Base-by-base conservation (phyloP, 2,329 filamentous ascomycete species). In the Aureobasidium sp. region DNA sequence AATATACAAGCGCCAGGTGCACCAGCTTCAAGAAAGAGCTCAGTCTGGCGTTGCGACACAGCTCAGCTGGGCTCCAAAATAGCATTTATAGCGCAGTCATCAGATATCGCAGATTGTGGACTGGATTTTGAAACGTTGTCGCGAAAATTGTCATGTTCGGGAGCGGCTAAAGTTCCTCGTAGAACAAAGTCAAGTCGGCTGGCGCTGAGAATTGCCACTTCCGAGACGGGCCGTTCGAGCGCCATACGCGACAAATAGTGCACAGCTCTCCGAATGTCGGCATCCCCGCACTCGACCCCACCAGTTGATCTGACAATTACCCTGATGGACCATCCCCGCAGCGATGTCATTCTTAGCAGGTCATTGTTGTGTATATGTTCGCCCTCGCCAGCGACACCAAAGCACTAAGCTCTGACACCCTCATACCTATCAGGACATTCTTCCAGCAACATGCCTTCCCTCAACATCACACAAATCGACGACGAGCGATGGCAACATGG, bases 381-480 rank as follows among this genome's bases (percentile, higher is more conserved):
- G 27, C 27, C 4, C 4, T 50, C 27, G 47, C 47, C 47, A 8
- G 47, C 23, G 15, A 27, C 15, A 15, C 6, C 43, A 50, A 27
- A 50, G 16, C 13, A 7, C 33, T 13, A 36, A 36, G 7, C 7
- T 36, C 33, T 13, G 7, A 8, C 33, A 8, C 33, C 33, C 33
- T 13, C 47, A 50, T 5, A 8, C 15, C 20, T 3, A 50, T 25
- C 25, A 10, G 15, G 38, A 40, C 13, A 10, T 40, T 40, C 38
- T 16, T 16, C 15, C 18, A 9, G 38, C 11, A 36, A 36, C 40
- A 61, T 61, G 58, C 58, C 58, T 27, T 61, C 58, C 4, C 58
- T 61, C 58, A 61, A 61, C 15, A 29, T 33, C 9, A 61, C 58
- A 15, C 29, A 61, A 18, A 61, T 61, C 40, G 58, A 61, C 25